Evolutionary conservation across 73 alveolate species (phyloP), one percentile per base, ranked within the genome.

Genomic region (Blepharisma japonicum): DNA sequence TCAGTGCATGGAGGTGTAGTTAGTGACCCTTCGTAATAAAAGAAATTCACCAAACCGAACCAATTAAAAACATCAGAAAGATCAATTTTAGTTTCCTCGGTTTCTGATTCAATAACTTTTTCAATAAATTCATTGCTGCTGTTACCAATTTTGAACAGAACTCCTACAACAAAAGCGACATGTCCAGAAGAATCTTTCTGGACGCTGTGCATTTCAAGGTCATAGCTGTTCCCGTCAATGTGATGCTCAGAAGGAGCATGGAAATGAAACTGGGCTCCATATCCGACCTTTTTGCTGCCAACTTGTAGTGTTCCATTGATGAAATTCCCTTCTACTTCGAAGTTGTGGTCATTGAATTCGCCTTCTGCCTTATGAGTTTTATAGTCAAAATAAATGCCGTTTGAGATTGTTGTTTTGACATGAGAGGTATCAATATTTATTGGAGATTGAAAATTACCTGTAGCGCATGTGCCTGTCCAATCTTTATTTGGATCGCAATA

Each of bases 161-260:
- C 5, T 18, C 39, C 38, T 9, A 70, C 27, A 0, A 47, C 45
- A n/a, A 70, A 70, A 39, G 4, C 5, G 21, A 0, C 0, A 9
- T 70, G 0, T 38, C 66, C 66, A 9, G 56, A 0, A 3, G 68
- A 20, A 53, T 53, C 23, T 9, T n/a, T 45, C 83, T 89, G 94
- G n/a, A 87, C 96, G 32, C 91, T 55, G 56, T 94, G 97, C 84
- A 94, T 50, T 83, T 94, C 98, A 6, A 93, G 77, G 55, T 87
- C 92, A 79, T 89, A 91, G 61, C 80, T 84, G 1, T 78, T 82
- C 47, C 88, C 89, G 71, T 89, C 80, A 55, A 91, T 39, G 54
- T 88, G 81, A 81, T 94, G 98, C 55, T 94, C 98, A 49, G 97
- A 83, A 8, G 94, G 90, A 47, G 94, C 83, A 82, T 94, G 98